phyloP scores from a whole-genome alignment of 1,139 yeast species.

The Yamadazyma trypodendri region DNA sequence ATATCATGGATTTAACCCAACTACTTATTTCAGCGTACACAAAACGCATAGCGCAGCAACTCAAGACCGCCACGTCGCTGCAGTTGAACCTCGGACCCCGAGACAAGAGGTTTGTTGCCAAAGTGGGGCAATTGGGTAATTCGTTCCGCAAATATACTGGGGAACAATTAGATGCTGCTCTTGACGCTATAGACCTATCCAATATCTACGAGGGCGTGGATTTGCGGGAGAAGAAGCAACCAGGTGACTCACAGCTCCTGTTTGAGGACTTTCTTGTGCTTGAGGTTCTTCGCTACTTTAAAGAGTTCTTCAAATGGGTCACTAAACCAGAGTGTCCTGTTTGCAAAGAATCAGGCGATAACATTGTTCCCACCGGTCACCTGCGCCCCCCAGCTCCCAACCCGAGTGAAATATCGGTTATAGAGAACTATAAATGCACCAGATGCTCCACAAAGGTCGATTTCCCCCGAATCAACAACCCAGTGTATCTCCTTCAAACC shows the following conservation, averaged over 20 bases:
- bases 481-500: slow-evolving; percentile 57
- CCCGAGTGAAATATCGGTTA: slow-evolving; percentile 30
- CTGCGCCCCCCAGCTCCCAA: slow-evolving; percentile 20
- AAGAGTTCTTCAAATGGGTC: slow-evolving; percentile 82
- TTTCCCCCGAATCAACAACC: slow-evolving; percentile 77
- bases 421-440: slow-evolving; percentile 65
- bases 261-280: slow-evolving; percentile 71
- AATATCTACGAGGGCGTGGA: slow-evolving; percentile 39
- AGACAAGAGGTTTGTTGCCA: slow-evolving; percentile 14
- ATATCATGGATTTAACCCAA: background rate
- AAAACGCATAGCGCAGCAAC: slow-evolving; percentile 4
- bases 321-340: slow-evolving; percentile 61
- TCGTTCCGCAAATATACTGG: slow-evolving; percentile 10
- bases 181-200: slow-evolving; percentile 38
- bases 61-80: background rate
- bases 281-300: slow-evolving; percentile 74
- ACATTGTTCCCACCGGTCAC: slow-evolving; percentile 16
- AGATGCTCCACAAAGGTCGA: slow-evolving; percentile 47
- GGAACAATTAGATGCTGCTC: slow-evolving; percentile 20
- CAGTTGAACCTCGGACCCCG: background rate
- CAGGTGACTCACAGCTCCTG: slow-evolving; percentile 3
- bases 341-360: slow-evolving; percentile 40
- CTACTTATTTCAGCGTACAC: slow-evolving; percentile 6
- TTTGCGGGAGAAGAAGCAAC: slow-evolving; percentile 14
- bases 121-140: slow-evolving; percentile 1